These are phyloP conservation scores for Wickerhamomyces sp. DNA, from an alignment of 1,139 yeast genomes.

Conservation along the genomic window DNA sequence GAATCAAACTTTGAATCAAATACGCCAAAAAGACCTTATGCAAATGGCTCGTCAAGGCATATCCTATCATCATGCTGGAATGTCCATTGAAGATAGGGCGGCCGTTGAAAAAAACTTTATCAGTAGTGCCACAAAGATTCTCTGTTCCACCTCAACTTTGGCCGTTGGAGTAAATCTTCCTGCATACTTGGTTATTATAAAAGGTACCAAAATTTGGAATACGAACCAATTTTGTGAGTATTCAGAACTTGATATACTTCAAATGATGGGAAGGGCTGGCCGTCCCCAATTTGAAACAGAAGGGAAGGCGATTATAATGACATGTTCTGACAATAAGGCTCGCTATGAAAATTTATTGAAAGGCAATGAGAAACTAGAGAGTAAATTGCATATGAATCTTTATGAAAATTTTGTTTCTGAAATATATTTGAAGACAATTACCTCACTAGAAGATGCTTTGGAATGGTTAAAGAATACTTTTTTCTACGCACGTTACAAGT, in stretches of 20 bases:
- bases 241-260: slow-evolving; percentile 51
- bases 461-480: slow-evolving; percentile 50
- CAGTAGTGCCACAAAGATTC: slow-evolving; percentile 36
- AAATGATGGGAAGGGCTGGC: slow-evolving; percentile 61
- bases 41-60: slow-evolving; percentile 32
- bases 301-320: slow-evolving; percentile 53
- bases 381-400: slow-evolving; percentile 40
- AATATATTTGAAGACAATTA: slow-evolving; percentile 39
- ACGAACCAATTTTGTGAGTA: slow-evolving; percentile 46
- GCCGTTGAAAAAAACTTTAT: slow-evolving; percentile 42
- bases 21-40: slow-evolving; percentile 31
- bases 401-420: slow-evolving; percentile 49
- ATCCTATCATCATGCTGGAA: slow-evolving; percentile 59
- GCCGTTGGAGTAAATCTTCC: slow-evolving; percentile 63
- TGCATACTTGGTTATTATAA: slow-evolving; percentile 54
- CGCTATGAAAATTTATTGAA: slow-evolving; percentile 39
- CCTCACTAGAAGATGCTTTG: slow-evolving; percentile 35
- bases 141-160: slow-evolving; percentile 56
- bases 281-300: slow-evolving; percentile 51
- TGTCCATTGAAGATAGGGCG: slow-evolving; percentile 40
- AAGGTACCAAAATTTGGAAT: slow-evolving; percentile 52
- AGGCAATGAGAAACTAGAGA: slow-evolving; percentile 45
- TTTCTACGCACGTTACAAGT: slow-evolving; percentile 40
- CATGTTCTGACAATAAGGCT: slow-evolving; percentile 33
- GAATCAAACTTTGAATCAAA: not conserved